These are phyloP conservation scores for Colletotrichum nymphaeae DNA, from an alignment of 2,329 filamentous ascomycete species.

Conservation along the genomic window DNA sequence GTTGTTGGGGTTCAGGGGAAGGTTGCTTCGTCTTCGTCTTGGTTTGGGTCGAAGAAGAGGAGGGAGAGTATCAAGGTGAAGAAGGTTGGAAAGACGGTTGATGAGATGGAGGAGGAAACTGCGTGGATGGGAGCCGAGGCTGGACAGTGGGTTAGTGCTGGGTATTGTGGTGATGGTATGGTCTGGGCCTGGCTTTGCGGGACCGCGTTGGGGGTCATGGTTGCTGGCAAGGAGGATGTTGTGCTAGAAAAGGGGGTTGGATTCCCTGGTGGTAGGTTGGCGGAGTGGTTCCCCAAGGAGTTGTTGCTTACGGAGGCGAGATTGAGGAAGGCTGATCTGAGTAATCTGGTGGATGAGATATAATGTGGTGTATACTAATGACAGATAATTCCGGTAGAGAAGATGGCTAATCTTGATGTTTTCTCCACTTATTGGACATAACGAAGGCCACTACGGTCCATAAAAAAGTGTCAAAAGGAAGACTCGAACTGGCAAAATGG, in stretches of 20 bases:
- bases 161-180: slow-evolving; percentile 65
- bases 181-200: slow-evolving; percentile 64
- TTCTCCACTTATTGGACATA: no score
- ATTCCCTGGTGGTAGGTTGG: slow-evolving; percentile 48
- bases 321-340: slow-evolving; percentile 49
- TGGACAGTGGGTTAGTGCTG: slow-evolving; percentile 64
- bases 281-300: slow-evolving; percentile 55
- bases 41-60: not conserved
- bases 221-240: slow-evolving; percentile 51
- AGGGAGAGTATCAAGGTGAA: not conserved
- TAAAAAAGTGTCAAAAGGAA: not conserved
- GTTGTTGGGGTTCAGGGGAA: slow-evolving; percentile 40
- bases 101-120: not conserved
- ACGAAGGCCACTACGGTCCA: no score
- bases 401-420: not conserved
- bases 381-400: not conserved
- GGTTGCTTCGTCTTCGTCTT: not conserved
- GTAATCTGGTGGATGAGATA: slow-evolving; percentile 45
- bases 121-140: slow-evolving; percentile 30
- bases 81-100: not conserved
- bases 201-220: slow-evolving; percentile 58
- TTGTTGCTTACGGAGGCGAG: slow-evolving; percentile 47
- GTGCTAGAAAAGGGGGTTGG: slow-evolving; percentile 44
- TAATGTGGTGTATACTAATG: not conserved
- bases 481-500: not conserved